Percentiles rank a stretch among this genome's conserved stretches.
Evolutionary conservation across 2,329 filamentous ascomycete species (phyloP).

Genomic region (Cladosporium sp.): DNA sequence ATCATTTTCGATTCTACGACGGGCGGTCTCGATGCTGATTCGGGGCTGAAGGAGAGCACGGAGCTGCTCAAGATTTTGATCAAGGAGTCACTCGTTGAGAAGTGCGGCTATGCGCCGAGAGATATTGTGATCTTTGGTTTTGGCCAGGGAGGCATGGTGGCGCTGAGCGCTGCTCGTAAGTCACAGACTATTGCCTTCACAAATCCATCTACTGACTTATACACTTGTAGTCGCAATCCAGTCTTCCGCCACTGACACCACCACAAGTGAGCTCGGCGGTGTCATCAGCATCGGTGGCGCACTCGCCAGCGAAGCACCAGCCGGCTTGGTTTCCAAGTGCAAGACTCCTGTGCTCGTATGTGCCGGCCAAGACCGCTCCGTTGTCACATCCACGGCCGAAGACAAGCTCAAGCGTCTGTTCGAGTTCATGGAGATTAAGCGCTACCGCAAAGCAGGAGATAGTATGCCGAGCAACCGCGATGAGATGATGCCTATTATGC

Average conservation of each 20-base stretch:
- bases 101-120: constrained; percentile 52
- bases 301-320: constrained; percentile 53
- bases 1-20: constrained; percentile 56
- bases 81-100: constrained; percentile 47
- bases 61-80: constrained; percentile 48
- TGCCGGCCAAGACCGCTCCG: constrained; percentile 54
- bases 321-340: constrained; percentile 52
- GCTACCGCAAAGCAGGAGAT: constrained; percentile 71
- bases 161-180: constrained; percentile 47
- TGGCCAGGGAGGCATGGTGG: constrained; percentile 61
- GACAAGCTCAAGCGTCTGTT: constrained; percentile 60
- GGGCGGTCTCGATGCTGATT: constrained; percentile 57
- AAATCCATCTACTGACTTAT: neutral
- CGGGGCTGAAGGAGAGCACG: constrained; percentile 51
- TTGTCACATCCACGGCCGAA: constrained; percentile 63
- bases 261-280: constrained; percentile 54
- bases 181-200: constrained; percentile 4
- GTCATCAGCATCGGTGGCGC: constrained; percentile 65
- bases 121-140: constrained; percentile 59
- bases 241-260: constrained; percentile 20
- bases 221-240: constrained; percentile 26
- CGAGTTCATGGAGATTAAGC: constrained; percentile 63
- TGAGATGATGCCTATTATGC: constrained; percentile 89
- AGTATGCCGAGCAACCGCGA: constrained; percentile 80
- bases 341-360: constrained; percentile 66